These are phyloP conservation scores for Cutaneotrichosporon sp. DNA, from an alignment of 1,284 basidiomycete genomes.

Conservation along the genomic window DNA sequence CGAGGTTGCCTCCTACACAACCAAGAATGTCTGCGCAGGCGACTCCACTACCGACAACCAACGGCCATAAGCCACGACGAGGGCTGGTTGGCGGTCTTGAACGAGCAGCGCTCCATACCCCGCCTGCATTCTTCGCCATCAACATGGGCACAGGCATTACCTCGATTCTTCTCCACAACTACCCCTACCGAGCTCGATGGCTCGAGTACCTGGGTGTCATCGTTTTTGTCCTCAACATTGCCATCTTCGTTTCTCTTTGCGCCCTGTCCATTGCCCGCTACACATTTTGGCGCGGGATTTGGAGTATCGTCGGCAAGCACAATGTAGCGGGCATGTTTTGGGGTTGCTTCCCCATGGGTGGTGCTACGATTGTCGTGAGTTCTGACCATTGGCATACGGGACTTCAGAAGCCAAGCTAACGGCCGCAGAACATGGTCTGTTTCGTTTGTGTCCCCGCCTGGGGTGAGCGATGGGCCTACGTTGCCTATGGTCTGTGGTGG, in stretches of 20 bases:
- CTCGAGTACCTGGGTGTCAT: conserved; percentile 46
- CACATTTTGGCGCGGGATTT: conserved; percentile 6
- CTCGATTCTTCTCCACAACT: conserved; percentile 48
- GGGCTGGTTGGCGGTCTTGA: background rate
- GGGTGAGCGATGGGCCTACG: conserved; percentile 56
- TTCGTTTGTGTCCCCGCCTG: conserved; percentile 47
- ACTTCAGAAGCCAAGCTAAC: background rate
- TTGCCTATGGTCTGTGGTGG: conserved; percentile 71
- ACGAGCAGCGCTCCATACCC: conserved; percentile 17
- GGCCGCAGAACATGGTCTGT: conserved; percentile 50
- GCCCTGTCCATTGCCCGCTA: conserved; percentile 54
- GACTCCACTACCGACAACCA: background rate
- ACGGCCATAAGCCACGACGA: background rate
- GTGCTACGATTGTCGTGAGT: conserved; percentile 58
- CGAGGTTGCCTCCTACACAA: too few species aligned
- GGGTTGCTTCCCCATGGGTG: conserved; percentile 66
- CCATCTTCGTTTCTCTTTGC: conserved; percentile 59
- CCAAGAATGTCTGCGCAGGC: background rate
- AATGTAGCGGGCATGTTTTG: conserved; percentile 63
- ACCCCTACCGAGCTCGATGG: conserved; percentile 50
- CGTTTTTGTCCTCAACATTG: conserved; percentile 64
- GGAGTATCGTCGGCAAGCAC: conserved; percentile 48
- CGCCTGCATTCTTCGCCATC: conserved; percentile 31
- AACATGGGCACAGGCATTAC: conserved; percentile 52
- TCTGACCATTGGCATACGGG: background rate